Percentiles rank a stretch among this genome's conserved stretches.
Evolutionary conservation across 805 yeast genomes (phyloP).

Genomic region (Lipomyces kockii): DNA sequence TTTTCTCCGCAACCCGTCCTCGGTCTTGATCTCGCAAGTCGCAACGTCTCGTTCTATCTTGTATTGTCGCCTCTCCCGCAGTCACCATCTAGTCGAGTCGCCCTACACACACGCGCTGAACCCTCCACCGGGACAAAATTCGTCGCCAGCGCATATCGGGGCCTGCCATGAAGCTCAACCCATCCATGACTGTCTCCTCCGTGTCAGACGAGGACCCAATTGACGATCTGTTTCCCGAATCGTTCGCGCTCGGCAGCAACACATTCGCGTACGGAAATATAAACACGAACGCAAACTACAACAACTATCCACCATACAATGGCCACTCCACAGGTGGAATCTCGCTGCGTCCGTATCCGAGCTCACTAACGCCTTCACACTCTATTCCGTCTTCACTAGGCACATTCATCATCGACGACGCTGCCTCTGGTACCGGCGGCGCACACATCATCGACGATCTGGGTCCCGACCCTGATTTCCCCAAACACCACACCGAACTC

Average conservation of each 20-base stretch:
- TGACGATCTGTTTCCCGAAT: constrained; percentile 32
- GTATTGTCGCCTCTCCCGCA: not conserved
- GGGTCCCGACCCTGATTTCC: constrained; percentile 9
- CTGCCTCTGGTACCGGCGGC: constrained; percentile 29
- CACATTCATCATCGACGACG: constrained; percentile 33
- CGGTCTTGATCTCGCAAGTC: not conserved
- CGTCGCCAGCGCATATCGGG: not conserved
- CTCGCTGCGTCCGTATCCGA: constrained; percentile 11
- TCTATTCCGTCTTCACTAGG: constrained; percentile 29
- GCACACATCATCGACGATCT: constrained; percentile 30
- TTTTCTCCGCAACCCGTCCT: not conserved
- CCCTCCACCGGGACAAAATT: not conserved
- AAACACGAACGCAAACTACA: not conserved
- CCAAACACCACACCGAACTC: constrained; percentile 28
- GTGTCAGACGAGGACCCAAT: constrained; percentile 27
- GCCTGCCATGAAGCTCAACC: constrained; percentile 5
- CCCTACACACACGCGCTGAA: too few species aligned
- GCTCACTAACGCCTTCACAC: constrained; percentile 15
- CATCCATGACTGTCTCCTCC: not conserved
- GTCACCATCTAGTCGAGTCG: too few species aligned
- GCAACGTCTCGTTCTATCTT: not conserved
- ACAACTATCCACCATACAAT: not conserved
- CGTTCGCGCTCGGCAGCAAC: constrained; percentile 13
- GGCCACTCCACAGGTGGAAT: not conserved
- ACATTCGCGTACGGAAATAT: constrained; percentile 7